Percentiles rank a stretch among this genome's conserved stretches.
These are phyloP conservation scores for Cyclaneusma minus DNA, from an alignment of 2,329 filamentous ascomycete genomes.

Conservation along the genomic window DNA sequence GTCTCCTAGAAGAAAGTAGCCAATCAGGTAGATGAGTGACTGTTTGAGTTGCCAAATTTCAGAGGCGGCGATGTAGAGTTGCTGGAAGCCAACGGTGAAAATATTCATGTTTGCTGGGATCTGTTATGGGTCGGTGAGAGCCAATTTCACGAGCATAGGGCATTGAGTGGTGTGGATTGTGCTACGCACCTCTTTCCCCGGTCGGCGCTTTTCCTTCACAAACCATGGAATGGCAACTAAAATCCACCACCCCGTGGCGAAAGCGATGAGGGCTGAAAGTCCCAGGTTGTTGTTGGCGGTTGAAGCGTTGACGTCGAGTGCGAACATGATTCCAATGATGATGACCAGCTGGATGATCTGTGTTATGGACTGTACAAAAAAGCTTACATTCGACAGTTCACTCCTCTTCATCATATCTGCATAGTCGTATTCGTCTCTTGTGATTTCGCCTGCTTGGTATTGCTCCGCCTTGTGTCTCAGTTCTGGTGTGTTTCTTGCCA, in stretches of 20 bases:
- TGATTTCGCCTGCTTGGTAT: slow-evolving; percentile 35
- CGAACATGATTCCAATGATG: slow-evolving; percentile 49
- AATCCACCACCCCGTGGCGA: slow-evolving; percentile 48
- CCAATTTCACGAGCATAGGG: slow-evolving; percentile 10
- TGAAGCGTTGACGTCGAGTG: slow-evolving; percentile 40
- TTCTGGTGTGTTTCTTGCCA: slow-evolving; percentile 36
- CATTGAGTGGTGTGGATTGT: slow-evolving; percentile 25
- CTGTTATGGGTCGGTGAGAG: slow-evolving; percentile 8
- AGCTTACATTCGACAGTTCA: slow-evolving; percentile 45
- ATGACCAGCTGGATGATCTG: slow-evolving; percentile 48
- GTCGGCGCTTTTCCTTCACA: slow-evolving; percentile 44
- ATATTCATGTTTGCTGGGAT: slow-evolving; percentile 26
- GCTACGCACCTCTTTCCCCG: slow-evolving; percentile 39
- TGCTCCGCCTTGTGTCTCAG: slow-evolving; percentile 32
- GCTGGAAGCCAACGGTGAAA: slow-evolving; percentile 44
- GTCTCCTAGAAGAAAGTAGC: slow-evolving; percentile 56
- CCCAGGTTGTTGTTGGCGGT: slow-evolving; percentile 50
- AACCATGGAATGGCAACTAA: slow-evolving; percentile 53
- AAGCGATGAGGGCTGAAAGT: slow-evolving; percentile 47
- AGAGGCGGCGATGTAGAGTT: slow-evolving; percentile 37
- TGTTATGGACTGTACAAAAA: slow-evolving; percentile 45
- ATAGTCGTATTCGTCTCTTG: slow-evolving; percentile 41
- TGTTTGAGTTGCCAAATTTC: slow-evolving; percentile 52
- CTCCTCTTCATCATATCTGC: slow-evolving; percentile 48
- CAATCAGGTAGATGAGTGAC: slow-evolving; percentile 47